These are phyloP conservation scores for Malassezia sp. DNA, from an alignment of 1,284 basidiomycete genomes.

Conservation along the genomic window DNA sequence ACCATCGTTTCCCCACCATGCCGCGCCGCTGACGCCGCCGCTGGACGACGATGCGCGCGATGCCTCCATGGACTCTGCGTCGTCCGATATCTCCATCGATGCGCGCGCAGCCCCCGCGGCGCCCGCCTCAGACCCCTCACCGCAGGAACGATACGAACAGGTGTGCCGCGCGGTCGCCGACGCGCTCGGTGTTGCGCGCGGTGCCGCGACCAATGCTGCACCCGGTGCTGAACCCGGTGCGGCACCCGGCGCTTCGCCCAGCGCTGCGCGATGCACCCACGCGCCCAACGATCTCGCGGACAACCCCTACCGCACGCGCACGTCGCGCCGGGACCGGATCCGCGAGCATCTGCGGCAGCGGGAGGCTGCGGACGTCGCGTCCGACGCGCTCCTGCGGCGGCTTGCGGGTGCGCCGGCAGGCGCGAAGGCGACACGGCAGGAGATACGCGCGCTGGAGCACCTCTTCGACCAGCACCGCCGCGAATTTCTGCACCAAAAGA, in stretches of 20 bases:
- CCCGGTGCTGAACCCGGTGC: no score
- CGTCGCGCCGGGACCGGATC: slow-evolving; percentile 5
- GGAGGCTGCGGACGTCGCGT: slow-evolving; percentile 9
- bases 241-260: no score
- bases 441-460: slow-evolving; percentile 14
- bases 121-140: background rate
- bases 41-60: background rate
- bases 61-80: background rate
- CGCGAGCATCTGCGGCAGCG: slow-evolving; percentile 7
- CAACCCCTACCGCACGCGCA: background rate
- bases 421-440: background rate
- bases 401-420: slow-evolving; percentile 2
- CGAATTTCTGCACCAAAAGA: slow-evolving; percentile 38
- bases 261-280: no score
- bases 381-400: slow-evolving; percentile 8
- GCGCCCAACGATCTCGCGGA: no score
- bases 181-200: slow-evolving; percentile 7
- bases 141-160: slow-evolving; percentile 15
- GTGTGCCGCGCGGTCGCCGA: slow-evolving; percentile 15
- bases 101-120: no score
- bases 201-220: no score
- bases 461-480: slow-evolving; percentile 31
- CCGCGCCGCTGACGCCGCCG: slow-evolving; percentile 4
- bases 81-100: no score
- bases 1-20: background rate